Evolutionary conservation across 225 moss, liverwort and hornwort genomes (phyloP).

Genomic region (Thuidium tamariscinum): DNA sequence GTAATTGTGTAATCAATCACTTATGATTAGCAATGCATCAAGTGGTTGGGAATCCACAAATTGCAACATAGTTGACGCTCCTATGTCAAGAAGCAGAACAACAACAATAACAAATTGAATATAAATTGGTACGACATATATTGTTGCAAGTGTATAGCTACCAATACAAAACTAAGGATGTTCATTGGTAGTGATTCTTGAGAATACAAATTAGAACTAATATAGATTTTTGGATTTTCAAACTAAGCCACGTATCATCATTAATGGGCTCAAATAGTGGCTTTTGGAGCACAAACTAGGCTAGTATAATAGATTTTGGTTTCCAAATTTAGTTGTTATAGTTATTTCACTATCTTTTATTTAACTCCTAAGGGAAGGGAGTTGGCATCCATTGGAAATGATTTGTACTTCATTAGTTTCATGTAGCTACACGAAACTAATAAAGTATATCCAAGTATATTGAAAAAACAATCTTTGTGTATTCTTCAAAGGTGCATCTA

Average conservation of each 20-base stretch:
- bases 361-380: background rate
- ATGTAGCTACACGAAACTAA: background rate
- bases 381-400: rapidly evolving
- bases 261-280: background rate
- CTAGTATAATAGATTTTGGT: background rate
- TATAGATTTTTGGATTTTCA: background rate
- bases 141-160: too few relatives aligned
- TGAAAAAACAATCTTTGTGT: background rate
- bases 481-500: background rate
- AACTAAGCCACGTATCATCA: background rate
- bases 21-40: too few relatives aligned
- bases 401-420: background rate
- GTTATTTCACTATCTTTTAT: background rate
- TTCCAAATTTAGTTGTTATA: background rate
- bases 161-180: too few relatives aligned
- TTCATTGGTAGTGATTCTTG: background rate
- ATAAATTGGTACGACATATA: too few relatives aligned
- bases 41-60: too few relatives aligned
- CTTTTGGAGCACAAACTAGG: background rate
- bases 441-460: background rate
- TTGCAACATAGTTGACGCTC: too few relatives aligned
- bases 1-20: too few relatives aligned
- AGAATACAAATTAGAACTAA: background rate
- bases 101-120: too few relatives aligned
- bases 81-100: too few relatives aligned